Conservation (phyloP, 805 yeast genomes). For the Blastobotrys robertii region DNA sequence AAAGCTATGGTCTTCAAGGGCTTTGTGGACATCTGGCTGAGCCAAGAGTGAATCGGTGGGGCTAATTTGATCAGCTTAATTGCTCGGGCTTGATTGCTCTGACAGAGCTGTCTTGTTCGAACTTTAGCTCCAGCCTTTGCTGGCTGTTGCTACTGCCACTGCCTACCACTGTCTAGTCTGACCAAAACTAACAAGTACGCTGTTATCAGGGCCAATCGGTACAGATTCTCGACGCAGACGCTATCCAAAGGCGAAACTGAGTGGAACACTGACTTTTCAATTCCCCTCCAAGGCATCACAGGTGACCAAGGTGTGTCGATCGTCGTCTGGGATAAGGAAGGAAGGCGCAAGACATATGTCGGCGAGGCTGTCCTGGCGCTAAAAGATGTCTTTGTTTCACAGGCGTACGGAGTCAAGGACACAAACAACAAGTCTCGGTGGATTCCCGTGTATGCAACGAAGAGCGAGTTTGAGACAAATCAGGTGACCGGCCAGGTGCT, state of each 20-base stretch:
- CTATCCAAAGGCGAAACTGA: constrained; percentile 51
- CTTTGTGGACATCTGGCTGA: too few relatives aligned
- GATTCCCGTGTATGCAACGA: background rate
- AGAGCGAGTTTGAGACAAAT: constrained; percentile 1
- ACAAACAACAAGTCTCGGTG: constrained; percentile 3
- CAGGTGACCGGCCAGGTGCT: constrained; percentile 8
- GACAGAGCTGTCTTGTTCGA: too few relatives aligned
- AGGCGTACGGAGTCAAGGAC: constrained; percentile 1
- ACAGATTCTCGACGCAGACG: constrained; percentile 38
- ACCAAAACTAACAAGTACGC: constrained; percentile 15
- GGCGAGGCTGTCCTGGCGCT: constrained; percentile 11
- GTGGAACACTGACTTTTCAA: constrained; percentile 59
- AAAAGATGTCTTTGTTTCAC: constrained; percentile 4
- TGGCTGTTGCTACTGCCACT: too few relatives aligned
- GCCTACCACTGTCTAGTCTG: too few relatives aligned
- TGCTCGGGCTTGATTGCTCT: too few relatives aligned
- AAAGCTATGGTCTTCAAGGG: too few relatives aligned
- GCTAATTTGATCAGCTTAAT: too few relatives aligned
- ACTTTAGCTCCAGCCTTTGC: too few relatives aligned
- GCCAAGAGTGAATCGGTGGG: too few relatives aligned
- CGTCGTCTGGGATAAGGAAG: constrained; percentile 23
- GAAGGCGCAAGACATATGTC: constrained; percentile 8
- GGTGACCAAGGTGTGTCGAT: constrained; percentile 10
- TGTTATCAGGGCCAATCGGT: constrained; percentile 20
- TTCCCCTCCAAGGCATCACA: constrained; percentile 32